Evolutionary conservation across 2,329 filamentous ascomycete species (phyloP).

Genomic region (Cordyceps fumosorosea): DNA sequence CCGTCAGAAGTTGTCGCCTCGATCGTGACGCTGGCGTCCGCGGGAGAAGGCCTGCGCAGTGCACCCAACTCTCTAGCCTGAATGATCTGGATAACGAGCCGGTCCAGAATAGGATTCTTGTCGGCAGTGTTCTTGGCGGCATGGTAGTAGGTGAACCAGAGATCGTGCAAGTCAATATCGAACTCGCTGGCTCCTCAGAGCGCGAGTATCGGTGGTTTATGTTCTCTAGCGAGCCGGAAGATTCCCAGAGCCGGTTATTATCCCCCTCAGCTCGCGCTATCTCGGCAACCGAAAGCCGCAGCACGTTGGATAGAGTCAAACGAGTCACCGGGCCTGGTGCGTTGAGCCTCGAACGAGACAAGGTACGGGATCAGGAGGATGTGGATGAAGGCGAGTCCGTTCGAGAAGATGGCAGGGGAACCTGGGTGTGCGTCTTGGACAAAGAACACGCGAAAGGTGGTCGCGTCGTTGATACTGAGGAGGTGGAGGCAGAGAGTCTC

Average conservation of each 20-base stretch:
- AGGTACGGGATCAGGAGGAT: background rate
- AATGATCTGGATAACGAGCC: background rate
- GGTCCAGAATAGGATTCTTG: background rate
- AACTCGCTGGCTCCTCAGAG: background rate
- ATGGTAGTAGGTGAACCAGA: constrained; percentile 7
- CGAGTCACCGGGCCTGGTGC: background rate
- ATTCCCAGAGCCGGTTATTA: background rate
- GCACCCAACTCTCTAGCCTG: background rate
- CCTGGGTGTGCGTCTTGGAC: background rate
- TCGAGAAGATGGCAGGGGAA: background rate
- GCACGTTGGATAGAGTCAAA: background rate
- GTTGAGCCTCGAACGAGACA: background rate
- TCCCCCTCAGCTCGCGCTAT: background rate
- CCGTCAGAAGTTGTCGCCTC: background rate
- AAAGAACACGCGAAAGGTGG: background rate
- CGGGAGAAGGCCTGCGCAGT: background rate
- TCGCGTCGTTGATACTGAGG: background rate
- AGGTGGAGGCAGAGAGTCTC: background rate
- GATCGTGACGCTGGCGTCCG: background rate
- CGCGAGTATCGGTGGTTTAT: background rate
- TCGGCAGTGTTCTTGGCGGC: background rate
- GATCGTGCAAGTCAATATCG: constrained; percentile 6
- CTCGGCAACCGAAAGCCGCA: background rate
- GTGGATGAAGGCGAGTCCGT: background rate
- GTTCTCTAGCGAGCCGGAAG: background rate